Conservation (phyloP, 75 land plant species). For the Cryptomeria japonica region DNA sequence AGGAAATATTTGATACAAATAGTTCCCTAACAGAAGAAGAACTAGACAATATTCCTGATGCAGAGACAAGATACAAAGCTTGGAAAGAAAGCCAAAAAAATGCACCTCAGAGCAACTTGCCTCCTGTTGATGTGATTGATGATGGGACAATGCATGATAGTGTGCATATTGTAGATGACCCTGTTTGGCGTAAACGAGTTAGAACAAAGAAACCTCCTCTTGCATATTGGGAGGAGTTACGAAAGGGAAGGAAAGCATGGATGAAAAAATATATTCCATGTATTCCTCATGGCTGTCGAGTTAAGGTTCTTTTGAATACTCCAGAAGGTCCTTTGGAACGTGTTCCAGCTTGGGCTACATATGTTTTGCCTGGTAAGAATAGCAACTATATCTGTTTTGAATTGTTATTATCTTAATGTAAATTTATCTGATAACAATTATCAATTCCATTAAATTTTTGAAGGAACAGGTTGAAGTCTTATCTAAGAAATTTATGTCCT, state of each 20-base stretch:
- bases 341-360: slow-evolving; percentile 97
- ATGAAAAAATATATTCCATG: slow-evolving; percentile 79
- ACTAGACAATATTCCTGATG: slow-evolving; percentile 64
- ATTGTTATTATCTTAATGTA: neutral
- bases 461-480: neutral
- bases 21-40: slow-evolving; percentile 68
- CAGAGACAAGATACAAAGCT: slow-evolving; percentile 54
- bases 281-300: slow-evolving; percentile 82
- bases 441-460: neutral
- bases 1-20: slow-evolving; percentile 77
- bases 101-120: slow-evolving; percentile 56
- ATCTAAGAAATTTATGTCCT: neutral
- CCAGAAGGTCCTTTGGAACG: slow-evolving; percentile 88
- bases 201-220: slow-evolving; percentile 65
- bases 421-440: neutral
- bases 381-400: neutral
- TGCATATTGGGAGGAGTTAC: slow-evolving; percentile 74
- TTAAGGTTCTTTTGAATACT: slow-evolving; percentile 86
- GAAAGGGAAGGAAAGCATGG: slow-evolving; percentile 96
- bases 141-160: slow-evolving; percentile 57
- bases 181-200: slow-evolving; percentile 71
- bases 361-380: slow-evolving; percentile 83
- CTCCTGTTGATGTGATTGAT: slow-evolving; percentile 67
- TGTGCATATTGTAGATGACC: slow-evolving; percentile 46
- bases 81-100: slow-evolving; percentile 64